Base-by-base conservation (phyloP, 2,329 filamentous ascomycete genomes). In the Stenocarpella maydis region DNA sequence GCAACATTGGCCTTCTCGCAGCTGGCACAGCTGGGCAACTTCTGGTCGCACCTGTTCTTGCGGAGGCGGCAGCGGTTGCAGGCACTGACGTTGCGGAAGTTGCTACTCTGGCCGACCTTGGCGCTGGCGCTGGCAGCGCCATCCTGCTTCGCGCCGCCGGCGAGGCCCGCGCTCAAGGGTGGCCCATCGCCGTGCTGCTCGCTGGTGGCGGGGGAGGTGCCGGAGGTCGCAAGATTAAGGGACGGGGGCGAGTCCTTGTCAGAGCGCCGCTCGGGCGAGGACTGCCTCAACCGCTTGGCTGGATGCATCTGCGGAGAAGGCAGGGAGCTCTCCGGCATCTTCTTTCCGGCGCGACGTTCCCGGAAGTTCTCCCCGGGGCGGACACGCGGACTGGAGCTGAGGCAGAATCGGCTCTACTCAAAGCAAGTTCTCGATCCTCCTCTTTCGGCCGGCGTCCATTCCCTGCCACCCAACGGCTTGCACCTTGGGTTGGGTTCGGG, bases 41-140 rank as follows among this genome's bases (percentile, higher is more conserved):
- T 91, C 85, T 98, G 95, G 81, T 98, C 95, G 81, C 95, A 98
- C 65, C 94, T 88, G 78, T 98, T 98, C 85, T 98, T 98, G 76
- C 95, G 89, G 78, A 97, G 83, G 54, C 95, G 89, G 80, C 95
- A 98, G 49, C 94, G 89, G 82, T 98, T 97, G 82, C 95, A 98
- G 68, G 95, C 95, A 79, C 93, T 97, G 73, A 98, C 95, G 79
- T 95, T 95, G 75, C 92, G 90, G 77, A 95, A 95, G 73, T 85
- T 90, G 78, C 85, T 89, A 78, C 87, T 88, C 78, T 89, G 87
- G 12, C 85, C 85, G 17, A 82, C 79, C 75, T 87, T 88, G 47
- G 76, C 77, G 52, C 72, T 70, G n/a, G 73, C 73, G 19, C 73
- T 75, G 65, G 71, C 71, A 63, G 77, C 73, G 47, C 75, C 76